Evolutionary conservation across 345 rosid species (phyloP).

Genomic region (Citrus inodora): DNA sequence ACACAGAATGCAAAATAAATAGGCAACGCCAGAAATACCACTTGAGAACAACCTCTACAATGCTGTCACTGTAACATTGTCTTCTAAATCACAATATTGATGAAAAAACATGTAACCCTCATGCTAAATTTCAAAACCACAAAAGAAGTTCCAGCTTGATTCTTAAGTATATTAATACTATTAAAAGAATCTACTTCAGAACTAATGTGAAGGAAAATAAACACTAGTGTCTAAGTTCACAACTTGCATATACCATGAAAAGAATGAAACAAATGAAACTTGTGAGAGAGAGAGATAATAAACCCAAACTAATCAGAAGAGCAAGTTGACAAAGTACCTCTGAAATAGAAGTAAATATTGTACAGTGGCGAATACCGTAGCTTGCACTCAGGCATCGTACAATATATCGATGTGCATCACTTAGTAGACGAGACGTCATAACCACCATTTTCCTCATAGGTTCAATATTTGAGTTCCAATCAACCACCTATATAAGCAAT

Average conservation of each 20-base stretch:
- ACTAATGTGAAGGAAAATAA: not conserved
- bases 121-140: not conserved
- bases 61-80: not conserved
- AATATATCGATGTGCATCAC: slow-evolving; percentile 91
- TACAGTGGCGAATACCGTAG: slow-evolving; percentile 46
- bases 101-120: not conserved
- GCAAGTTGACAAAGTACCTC: slow-evolving; percentile 52
- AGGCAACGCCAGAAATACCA: not conserved
- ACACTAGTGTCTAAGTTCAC: not conserved
- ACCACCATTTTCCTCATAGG: slow-evolving; percentile 52
- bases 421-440: slow-evolving; percentile 77
- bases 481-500: slow-evolving; percentile 51
- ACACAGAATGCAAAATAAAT: not conserved
- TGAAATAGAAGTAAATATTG: slow-evolving; percentile 74
- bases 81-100: not conserved
- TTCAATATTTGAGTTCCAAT: slow-evolving; percentile 60
- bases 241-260: slow-evolving; percentile 3
- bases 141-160: not conserved
- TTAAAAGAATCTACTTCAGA: not conserved
- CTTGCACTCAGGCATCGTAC: slow-evolving; percentile 73
- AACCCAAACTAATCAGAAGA: slow-evolving; percentile 9
- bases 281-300: slow-evolving; percentile 1
- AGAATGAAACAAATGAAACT: not conserved
- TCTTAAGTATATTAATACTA: not conserved
- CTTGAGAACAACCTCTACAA: not conserved